Evolutionary conservation across 345 rosid species (phyloP).

Genomic region (Eucalyptus sp.): DNA sequence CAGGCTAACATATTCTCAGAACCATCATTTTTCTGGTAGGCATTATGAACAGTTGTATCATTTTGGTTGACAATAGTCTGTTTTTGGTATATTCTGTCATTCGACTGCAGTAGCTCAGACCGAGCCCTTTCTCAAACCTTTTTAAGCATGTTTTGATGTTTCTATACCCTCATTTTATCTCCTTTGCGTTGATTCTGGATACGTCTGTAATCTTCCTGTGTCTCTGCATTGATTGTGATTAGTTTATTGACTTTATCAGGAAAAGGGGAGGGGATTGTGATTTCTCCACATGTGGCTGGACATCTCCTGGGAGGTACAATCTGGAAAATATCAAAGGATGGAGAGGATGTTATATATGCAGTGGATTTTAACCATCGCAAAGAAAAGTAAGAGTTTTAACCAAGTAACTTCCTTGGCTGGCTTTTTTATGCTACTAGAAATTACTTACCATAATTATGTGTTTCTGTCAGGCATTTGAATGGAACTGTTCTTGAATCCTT

Average conservation of each 20-base stretch:
- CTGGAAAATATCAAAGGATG: constrained; percentile 97
- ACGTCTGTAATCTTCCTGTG: neutral
- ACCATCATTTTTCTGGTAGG: constrained; percentile 75
- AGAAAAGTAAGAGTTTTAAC: constrained; percentile 49
- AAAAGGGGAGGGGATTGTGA: constrained; percentile 95
- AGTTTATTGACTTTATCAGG: constrained; percentile 23
- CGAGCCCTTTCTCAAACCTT: neutral
- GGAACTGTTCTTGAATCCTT: constrained; percentile 91
- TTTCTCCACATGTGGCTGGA: constrained; percentile 93
- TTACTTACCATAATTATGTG: neutral
- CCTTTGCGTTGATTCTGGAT: neutral
- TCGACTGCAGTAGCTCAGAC: neutral
- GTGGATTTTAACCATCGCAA: constrained; percentile 95
- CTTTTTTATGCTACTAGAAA: neutral
- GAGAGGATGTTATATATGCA: constrained; percentile 96
- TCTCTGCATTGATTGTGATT: neutral
- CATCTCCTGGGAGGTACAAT: constrained; percentile 93
- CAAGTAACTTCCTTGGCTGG: neutral
- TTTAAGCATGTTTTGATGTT: neutral
- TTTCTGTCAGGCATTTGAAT: constrained; percentile 81
- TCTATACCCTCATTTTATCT: neutral
- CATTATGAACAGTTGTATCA: neutral
- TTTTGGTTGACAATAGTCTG: neutral
- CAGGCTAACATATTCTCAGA: constrained; percentile 86
- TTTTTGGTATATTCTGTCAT: neutral